Base-by-base conservation (phyloP, 164 flowering plant genomes). In the Paratinospora sagittata region DNA sequence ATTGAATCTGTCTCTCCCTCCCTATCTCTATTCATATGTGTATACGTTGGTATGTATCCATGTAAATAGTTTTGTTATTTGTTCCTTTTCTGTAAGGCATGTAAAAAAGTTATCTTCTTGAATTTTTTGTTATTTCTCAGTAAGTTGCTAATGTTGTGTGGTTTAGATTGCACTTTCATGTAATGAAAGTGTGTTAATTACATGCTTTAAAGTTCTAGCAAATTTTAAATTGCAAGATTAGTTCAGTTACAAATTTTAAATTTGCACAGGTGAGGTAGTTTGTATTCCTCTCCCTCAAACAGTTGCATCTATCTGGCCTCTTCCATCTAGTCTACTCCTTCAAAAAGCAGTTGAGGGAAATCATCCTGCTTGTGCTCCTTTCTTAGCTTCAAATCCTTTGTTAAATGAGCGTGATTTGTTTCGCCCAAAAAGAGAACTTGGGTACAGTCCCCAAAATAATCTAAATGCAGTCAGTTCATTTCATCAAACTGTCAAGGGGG, bases 291-390 rank as follows among this genome's bases (percentile, higher is more conserved):
- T 95, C 68, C 83, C 90, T 68, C 81, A 82, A 65, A 71, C 84
- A 19, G 71, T 91, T 64, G 76, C 82, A 61, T 91, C 98, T 39
- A 89, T 92, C 74, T 92, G 96, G 97, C 82, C 99, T 75, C 91
- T 90, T 80, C 96, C 99, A 26, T 87, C 78, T 85, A 98, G 99
- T 72, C 79, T 95, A 70, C 85, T 95, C 47, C 88, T 95, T 73
- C 97, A 92, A 80, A 88, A 83, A 68, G 83, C 82, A 27, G 70
- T 82, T 64, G 94, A 86, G 73, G 84, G 78, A 62, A 84, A 67
- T 73, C 79, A 79, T 65, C 69, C 81, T 64, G 12, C 82, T 43
- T 73, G 75, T 69, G 70, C 41, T 66, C 77, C 84, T 23, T 82
- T 82, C 75, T 74, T 86, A 63, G 70, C 85, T 72, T 76, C 88